A percentile compares a stretch with the other conserved stretches of the same genome.
These are phyloP conservation scores for Hydrangea macrophylla DNA, from an alignment of 148 eudicot species.

Conservation along the genomic window DNA sequence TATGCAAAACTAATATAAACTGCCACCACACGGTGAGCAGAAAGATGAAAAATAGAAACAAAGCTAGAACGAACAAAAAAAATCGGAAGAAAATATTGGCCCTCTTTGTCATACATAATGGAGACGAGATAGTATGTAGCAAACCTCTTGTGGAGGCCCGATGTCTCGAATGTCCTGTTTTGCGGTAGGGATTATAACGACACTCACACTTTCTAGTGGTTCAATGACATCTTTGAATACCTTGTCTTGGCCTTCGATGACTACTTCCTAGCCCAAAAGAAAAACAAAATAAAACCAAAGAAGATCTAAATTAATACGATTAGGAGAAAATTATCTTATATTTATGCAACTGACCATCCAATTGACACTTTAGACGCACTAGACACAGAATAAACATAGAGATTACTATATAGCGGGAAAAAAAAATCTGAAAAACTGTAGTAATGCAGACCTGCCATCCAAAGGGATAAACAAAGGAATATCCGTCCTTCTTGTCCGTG, in stretches of 20 bases:
- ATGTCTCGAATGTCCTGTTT: slow-evolving; percentile 80
- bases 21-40: not conserved
- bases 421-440: not conserved
- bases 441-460: slow-evolving; percentile 82
- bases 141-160: slow-evolving; percentile 88
- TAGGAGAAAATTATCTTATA: not conserved
- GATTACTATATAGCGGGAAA: not conserved
- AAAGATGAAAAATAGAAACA: not conserved
- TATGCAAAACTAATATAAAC: not conserved
- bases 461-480: slow-evolving; percentile 84
- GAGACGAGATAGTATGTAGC: slow-evolving; percentile 6
- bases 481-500: slow-evolving; percentile 86
- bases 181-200: slow-evolving; percentile 63
- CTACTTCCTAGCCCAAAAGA: slow-evolving; percentile 62
- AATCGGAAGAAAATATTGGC: not conserved
- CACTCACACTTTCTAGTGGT: slow-evolving; percentile 93
- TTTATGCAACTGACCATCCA: not conserved
- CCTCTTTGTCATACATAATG: not conserved
- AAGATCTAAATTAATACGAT: not conserved
- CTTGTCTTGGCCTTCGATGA: slow-evolving; percentile 89
- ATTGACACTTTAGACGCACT: not conserved
- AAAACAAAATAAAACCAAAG: not conserved
- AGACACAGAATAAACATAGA: not conserved
- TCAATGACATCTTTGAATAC: slow-evolving; percentile 97
- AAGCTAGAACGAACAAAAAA: not conserved